A percentile compares a stretch with the other conserved stretches of the same genome.
Conservation (phyloP, 1,139 yeast genomes). For the Arxiozyma slooffiae region DNA sequence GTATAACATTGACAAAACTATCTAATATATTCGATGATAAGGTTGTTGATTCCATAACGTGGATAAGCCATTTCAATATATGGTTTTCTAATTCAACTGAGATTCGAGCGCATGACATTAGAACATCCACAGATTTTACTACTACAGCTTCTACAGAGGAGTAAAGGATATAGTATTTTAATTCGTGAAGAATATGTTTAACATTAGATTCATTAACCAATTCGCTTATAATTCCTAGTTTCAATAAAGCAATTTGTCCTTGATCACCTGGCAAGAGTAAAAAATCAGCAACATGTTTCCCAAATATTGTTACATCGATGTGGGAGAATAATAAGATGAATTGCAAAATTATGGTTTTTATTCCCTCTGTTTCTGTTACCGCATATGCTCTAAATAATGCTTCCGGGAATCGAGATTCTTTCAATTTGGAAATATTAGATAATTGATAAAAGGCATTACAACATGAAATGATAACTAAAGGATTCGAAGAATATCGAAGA, state of each 20-base stretch:
- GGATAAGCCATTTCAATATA: conserved; percentile 38
- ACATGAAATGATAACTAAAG: conserved; percentile 54
- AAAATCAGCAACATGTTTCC: conserved; percentile 43
- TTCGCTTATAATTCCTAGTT: conserved; percentile 55
- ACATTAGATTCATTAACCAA: conserved; percentile 47
- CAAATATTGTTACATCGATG: conserved; percentile 39
- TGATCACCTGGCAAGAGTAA: conserved; percentile 53
- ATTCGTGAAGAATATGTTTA: conserved; percentile 48
- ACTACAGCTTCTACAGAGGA: conserved; percentile 35
- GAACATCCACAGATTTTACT: conserved; percentile 49
- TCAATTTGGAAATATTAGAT: conserved; percentile 43
- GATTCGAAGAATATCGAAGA: conserved; percentile 44
- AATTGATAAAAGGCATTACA: conserved; percentile 47
- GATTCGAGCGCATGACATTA: conserved; percentile 43
- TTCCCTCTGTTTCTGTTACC: conserved; percentile 30
- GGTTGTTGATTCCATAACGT: conserved; percentile 30
- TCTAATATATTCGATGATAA: conserved; percentile 35
- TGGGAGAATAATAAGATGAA: conserved; percentile 36
- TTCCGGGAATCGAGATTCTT: conserved; percentile 40
- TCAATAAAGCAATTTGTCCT: conserved; percentile 39
- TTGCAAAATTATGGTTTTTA: conserved; percentile 36
- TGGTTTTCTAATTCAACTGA: conserved; percentile 30
- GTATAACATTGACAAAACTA: conserved; percentile 57
- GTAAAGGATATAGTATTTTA: conserved; percentile 53
- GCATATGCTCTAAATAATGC: conserved; percentile 39